Evolutionary conservation across 345 rosid genomes (phyloP).

Genomic region (Eucalyptus urophylla): DNA sequence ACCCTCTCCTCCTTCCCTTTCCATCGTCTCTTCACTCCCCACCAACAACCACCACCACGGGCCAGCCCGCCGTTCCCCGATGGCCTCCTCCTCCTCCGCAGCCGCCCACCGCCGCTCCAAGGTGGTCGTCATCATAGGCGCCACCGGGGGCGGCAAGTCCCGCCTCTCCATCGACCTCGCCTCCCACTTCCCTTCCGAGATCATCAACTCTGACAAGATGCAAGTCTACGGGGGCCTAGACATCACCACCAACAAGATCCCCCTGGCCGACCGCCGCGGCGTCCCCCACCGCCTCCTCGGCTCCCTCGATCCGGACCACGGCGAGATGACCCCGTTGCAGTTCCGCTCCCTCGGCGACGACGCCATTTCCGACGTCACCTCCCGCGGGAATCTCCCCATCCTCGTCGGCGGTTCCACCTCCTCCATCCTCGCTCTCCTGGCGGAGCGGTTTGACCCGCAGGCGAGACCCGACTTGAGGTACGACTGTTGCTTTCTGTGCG

Average conservation of each 20-base stretch:
- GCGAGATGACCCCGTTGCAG: slow-evolving; percentile 34
- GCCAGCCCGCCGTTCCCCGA: too few species aligned
- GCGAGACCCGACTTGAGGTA: slow-evolving; percentile 38
- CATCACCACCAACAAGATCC: slow-evolving; percentile 71
- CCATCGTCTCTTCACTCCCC: too few species aligned
- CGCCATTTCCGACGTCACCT: slow-evolving; percentile 18
- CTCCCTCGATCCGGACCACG: slow-evolving; percentile 13
- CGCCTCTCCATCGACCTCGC: slow-evolving; percentile 79
- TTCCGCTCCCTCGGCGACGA: slow-evolving; percentile 37
- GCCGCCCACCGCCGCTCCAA: too few species aligned
- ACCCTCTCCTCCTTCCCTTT: too few species aligned
- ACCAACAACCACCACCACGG: too few species aligned
- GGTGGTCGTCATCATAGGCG: too few species aligned
- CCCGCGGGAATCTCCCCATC: slow-evolving; percentile 32
- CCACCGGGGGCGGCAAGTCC: too few species aligned
- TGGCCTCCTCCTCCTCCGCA: too few species aligned
- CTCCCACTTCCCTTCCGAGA: slow-evolving; percentile 19
- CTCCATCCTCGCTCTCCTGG: slow-evolving; percentile 51
- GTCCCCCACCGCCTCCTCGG: slow-evolving; percentile 77
- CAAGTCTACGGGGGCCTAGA: slow-evolving; percentile 71
- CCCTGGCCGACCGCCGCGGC: slow-evolving; percentile 34
- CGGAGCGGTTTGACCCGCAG: slow-evolving; percentile 26
- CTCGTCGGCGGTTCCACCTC: slow-evolving; percentile 96
- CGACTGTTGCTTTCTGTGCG: slow-evolving; percentile 69
- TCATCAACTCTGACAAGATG: slow-evolving; percentile 88